Evolutionary conservation across 495 filamentous ascomycete genomes (phyloP).

Genomic region (Hyphodiscus hymeniophilus): DNA sequence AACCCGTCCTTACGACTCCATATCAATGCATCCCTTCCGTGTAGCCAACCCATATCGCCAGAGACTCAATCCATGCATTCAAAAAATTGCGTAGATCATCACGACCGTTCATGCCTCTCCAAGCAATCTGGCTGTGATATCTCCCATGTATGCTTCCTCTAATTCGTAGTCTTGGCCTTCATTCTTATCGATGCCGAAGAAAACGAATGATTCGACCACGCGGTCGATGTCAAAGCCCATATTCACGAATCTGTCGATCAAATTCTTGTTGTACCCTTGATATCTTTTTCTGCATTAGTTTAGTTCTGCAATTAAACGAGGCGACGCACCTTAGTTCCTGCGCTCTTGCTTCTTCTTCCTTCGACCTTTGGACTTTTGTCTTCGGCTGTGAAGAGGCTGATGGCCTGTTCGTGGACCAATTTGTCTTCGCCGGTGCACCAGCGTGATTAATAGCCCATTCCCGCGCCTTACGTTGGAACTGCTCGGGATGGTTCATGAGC

Average conservation of each 20-base stretch:
- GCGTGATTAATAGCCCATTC: slow-evolving; percentile 88
- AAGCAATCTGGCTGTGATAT: slow-evolving; percentile 77
- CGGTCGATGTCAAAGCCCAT: slow-evolving; percentile 93
- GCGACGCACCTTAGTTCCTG: slow-evolving; percentile 6
- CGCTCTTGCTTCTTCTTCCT: slow-evolving; percentile 26
- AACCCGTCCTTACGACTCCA: no score
- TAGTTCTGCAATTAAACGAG: not conserved
- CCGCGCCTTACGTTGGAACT: slow-evolving; percentile 74
- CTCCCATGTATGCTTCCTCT: slow-evolving; percentile 79
- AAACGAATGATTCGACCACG: slow-evolving; percentile 79
- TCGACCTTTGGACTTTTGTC: slow-evolving; percentile 13
- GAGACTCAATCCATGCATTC: no score
- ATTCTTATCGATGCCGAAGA: slow-evolving; percentile 69
- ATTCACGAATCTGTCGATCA: slow-evolving; percentile 79
- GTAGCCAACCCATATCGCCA: no score
- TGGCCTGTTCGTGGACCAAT: slow-evolving; percentile 7
- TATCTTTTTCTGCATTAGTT: slow-evolving; percentile 47
- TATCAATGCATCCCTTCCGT: no score
- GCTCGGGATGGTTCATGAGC: slow-evolving; percentile 69
- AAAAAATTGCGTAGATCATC: no score
- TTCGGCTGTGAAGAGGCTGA: not conserved
- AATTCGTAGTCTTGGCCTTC: slow-evolving; percentile 74
- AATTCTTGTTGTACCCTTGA: slow-evolving; percentile 77
- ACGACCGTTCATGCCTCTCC: slow-evolving; percentile 50
- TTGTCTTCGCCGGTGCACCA: slow-evolving; percentile 54